Conservation (phyloP, 257 asterid species). For the Nyctanthes arbortristis region DNA sequence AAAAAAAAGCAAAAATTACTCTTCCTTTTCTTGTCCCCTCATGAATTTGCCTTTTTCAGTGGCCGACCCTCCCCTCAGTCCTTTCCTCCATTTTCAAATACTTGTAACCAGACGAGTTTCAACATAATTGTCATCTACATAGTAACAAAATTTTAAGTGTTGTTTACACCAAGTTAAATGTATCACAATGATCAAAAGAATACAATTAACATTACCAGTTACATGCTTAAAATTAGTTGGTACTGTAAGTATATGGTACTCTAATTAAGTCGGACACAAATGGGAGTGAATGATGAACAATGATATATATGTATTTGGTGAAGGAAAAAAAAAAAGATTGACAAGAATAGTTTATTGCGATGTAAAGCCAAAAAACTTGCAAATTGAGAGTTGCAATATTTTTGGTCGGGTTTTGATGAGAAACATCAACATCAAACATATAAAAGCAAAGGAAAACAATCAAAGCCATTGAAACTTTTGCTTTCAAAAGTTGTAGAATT, state of each 20-base stretch:
- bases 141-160: no score
- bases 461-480: conserved; percentile 22
- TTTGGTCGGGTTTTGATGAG: conserved; percentile 38
- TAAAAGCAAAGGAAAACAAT: conserved; percentile 20
- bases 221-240: no score
- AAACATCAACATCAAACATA: conserved; percentile 37
- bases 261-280: no score
- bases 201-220: no score
- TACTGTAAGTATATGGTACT: no score
- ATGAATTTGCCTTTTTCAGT: conserved; percentile 22
- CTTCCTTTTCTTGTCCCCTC: conserved; percentile 13
- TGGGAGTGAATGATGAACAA: neutral
- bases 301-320: neutral
- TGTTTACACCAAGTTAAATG: no score
- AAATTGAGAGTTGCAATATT: conserved; percentile 9
- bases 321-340: neutral
- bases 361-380: conserved; percentile 38
- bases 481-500: conserved; percentile 30
- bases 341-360: neutral
- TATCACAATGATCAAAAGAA: no score
- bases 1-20: neutral
- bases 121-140: no score
- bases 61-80: neutral
- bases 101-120: neutral
- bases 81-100: neutral